Base-by-base conservation (phyloP, 2,329 filamentous ascomycete genomes). In the Neurospora crassa region DNA sequence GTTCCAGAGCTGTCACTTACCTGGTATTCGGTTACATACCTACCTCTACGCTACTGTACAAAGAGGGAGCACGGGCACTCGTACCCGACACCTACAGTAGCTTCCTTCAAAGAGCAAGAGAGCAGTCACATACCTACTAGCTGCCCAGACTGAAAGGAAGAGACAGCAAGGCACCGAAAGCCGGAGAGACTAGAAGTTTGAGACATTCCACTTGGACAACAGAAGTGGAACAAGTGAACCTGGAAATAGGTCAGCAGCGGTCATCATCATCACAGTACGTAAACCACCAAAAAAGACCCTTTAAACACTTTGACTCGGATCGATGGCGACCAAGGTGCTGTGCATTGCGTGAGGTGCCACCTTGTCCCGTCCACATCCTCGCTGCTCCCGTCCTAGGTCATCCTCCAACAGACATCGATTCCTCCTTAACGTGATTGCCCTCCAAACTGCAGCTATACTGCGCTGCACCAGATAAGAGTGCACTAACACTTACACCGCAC, bases 291-390 rank as follows among this genome's bases (percentile, higher is more conserved):
- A 41, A 59, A 29, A n/a, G 41, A 29, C 69, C 47, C 40, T 59
- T 41, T 37, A 63, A 63, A 63, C 40, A 68, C 68, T 34, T 29
- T 20, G 47, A 37, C 71, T 34, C 45, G 45, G 34, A n/a, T n/a
- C n/a, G n/a, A 76, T 77, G 75, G 75, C 75, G 76, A 77, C 70
- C 68, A 67, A 43, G 34, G 67, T 70, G 70, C 70, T 67, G 70
- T 67, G 68, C 73, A 78, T 78, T 77, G 75, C 76, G 76, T 76
- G 24, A 29, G 24, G 24, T 29, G 74, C 74, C 71, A 29, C 12
- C 34, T 8, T 29, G 29, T 29, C 29, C 29, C 29, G 29, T 29
- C 29, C 29, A 29, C 29, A 29, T 29, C 29, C 29, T 29, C 29
- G 29, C 29, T 29, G 29, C 29, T 29, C 29, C 29, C 4, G 24